Evolutionary conservation across 1,284 basidiomycete species (phyloP), one percentile per base, ranked within the genome.

Genomic region (Xanthoconium separans): DNA sequence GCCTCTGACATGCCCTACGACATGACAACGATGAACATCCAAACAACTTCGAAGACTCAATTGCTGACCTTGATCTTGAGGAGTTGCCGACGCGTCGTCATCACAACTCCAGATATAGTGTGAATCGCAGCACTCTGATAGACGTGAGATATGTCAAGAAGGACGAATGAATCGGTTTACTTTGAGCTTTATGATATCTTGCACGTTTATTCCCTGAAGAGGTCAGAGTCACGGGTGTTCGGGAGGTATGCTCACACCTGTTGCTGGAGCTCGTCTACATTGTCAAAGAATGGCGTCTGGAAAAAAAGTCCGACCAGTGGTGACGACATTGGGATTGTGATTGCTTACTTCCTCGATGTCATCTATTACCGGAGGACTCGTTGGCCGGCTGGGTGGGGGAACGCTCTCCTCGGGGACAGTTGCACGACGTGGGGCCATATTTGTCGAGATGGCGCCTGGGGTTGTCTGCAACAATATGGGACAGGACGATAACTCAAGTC

Each of bases 121-220:
- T 91, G 84, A 47, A 91, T 85, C 2, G 88, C 82, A 36, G 86
- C 84, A 43, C 82, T 72, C 87, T 89, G 34, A 46, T 40, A n/a
- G 22, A 53, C 15, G 8, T 61, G 18, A 59, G 54, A 44, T 45
- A 24, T 20, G 22, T 31, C 29, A 3, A 13, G 30, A 11, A 15
- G 20, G 45, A 27, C 36, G 44, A 34, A 56, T n/a, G 57, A 42
- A 46, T 42, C 15, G 18, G 12, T 2, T 27, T 56, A 89, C 91
- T 76, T 96, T 96, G 60, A 97, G 84, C 73, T 97, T 97, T 54
- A 88, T 70, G 53, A 97, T 95, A 68, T 97, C 94, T 74, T 95
- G 91, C 31, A 94, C 87, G 60, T 95, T 96, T 70, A 96, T 95
- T 20, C 94, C 93, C 91, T 95, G 61, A 50, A 41, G 57, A 41